phyloP scores from a whole-genome alignment of 805 yeast species.

The Lipomyces anomalus region DNA sequence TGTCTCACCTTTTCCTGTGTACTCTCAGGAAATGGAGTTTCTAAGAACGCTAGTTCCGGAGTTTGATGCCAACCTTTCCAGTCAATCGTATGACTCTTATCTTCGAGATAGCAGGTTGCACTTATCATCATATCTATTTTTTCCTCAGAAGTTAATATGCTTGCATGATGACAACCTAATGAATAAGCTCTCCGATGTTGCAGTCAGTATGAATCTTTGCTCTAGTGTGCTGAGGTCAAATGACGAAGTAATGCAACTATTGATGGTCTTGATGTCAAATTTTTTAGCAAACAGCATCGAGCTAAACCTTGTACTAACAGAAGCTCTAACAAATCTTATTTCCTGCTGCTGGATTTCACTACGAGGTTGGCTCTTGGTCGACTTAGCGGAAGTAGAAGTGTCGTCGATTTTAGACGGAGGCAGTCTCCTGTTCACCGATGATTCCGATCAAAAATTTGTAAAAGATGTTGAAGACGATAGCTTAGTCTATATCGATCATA shows the following conservation, averaged over 20 bases:
- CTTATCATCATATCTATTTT: slow-evolving; percentile 20
- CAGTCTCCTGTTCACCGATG: slow-evolving; percentile 2
- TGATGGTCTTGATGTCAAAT: slow-evolving; percentile 2
- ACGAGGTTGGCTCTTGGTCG: slow-evolving; percentile 24
- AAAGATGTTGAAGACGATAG: background rate
- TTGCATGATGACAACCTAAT: background rate
- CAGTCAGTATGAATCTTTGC: slow-evolving; percentile 11
- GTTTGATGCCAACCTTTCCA: background rate
- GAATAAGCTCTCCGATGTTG: slow-evolving; percentile 19
- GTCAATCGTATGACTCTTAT: slow-evolving; percentile 21
- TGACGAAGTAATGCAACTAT: background rate
- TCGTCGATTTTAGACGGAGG: slow-evolving; percentile 9
- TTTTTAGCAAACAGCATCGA: slow-evolving; percentile 29
- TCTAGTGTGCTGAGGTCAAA: slow-evolving; percentile 19
- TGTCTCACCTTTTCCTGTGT: slow-evolving; percentile 17
- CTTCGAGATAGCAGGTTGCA: slow-evolving; percentile 16
- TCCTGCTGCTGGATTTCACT: slow-evolving; percentile 27
- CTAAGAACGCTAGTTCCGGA: slow-evolving; percentile 12
- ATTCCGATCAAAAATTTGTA: slow-evolving; percentile 5
- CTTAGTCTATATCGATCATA: background rate
- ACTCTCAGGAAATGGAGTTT: slow-evolving; percentile 17
- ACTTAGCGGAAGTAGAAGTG: slow-evolving; percentile 15
- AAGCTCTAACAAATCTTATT: slow-evolving; percentile 26
- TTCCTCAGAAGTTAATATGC: slow-evolving; percentile 7
- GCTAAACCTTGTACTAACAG: slow-evolving; percentile 28